Evolutionary conservation across 2,329 filamentous ascomycete species (phyloP), one percentile per base, ranked within the genome.

Genomic region (Lithohypha guttulata): DNA sequence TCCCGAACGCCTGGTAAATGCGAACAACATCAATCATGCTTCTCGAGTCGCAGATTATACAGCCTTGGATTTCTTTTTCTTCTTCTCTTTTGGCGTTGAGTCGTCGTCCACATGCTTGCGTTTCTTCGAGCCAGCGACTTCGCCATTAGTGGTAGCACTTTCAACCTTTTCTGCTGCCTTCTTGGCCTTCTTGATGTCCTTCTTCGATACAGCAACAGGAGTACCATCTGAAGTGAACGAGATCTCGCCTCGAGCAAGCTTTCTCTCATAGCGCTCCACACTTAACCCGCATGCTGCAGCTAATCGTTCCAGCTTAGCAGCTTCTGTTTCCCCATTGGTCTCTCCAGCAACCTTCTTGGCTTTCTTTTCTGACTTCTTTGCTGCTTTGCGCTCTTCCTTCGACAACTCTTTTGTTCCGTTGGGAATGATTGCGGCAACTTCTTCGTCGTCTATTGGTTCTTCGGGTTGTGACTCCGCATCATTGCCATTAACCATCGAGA

Each of bases 221-320:
- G 70, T 77, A 42, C 81, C 81, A 45, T 81, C 73, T 9, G 65
- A 63, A 51, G 70, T 70, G 48, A 85, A 64, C 55, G 75, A 68
- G 48, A 86, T 80, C 54, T 85, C 79, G 25, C 82, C 82, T 46
- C 79, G 73, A 62, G 83, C 81, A 50, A 77, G 77, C 70, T 85
- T 85, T 59, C 79, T 72, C 68, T 81, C 77, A 65, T 85, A 86
- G 64, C 84, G 81, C 65, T 75, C 76, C 39, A 82, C 73, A 6
- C 78, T 81, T 43, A 86, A 66, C 45, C 80, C 81, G 6, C 79
- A 75, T 49, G 73, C 69, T 43, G 72, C 74, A 27, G 82, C 82
- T 31, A 79, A 59, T 62, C 70, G 55, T 69, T 75, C 48, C 60
- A 74, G 41, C 41, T 70, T 65, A 17, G 50, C 51, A 17, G 57